A percentile compares a stretch with the other conserved stretches of the same genome.
Evolutionary conservation across 2,329 filamentous ascomycete genomes (phyloP).

Genomic region (Graphilbum fragrans): DNA sequence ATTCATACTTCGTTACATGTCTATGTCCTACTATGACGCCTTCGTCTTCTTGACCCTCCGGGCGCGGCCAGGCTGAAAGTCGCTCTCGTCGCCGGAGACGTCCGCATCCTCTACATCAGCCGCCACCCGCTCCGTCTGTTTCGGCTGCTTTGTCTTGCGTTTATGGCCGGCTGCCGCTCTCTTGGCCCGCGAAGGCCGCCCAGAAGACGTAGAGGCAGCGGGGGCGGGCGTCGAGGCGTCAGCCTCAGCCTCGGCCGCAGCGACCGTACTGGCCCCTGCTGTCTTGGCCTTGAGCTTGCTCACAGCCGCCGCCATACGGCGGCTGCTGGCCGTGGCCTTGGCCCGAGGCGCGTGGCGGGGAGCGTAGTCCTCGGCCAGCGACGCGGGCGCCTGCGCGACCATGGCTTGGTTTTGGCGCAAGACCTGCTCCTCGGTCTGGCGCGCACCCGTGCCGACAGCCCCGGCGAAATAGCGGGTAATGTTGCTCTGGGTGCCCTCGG

Average conservation of each 20-base stretch:
- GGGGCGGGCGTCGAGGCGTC: too few relatives aligned
- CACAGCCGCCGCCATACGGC: conserved; percentile 20
- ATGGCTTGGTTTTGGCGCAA: conserved; percentile 2
- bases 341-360: conserved; percentile 14
- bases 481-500: conserved; percentile 89
- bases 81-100: not conserved
- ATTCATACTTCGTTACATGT: too few relatives aligned
- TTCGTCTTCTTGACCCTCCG: too few relatives aligned
- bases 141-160: not conserved
- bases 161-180: not conserved
- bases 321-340: conserved; percentile 13
- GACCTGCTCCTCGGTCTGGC: conserved; percentile 6
- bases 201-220: too few relatives aligned
- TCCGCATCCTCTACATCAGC: not conserved
- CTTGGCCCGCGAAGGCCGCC: not conserved
- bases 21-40: too few relatives aligned
- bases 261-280: conserved; percentile 7
- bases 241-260: too few relatives aligned
- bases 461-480: conserved; percentile 90
- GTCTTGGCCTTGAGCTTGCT: conserved; percentile 15
- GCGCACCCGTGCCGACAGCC: conserved; percentile 28
- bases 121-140: not conserved
- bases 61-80: not conserved
- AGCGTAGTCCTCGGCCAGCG: conserved; percentile 14
- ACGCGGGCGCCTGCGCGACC: conserved; percentile 3